These are phyloP conservation scores for Chara braunii DNA, from an alignment of 139 green algal genomes.

Conservation along the genomic window DNA sequence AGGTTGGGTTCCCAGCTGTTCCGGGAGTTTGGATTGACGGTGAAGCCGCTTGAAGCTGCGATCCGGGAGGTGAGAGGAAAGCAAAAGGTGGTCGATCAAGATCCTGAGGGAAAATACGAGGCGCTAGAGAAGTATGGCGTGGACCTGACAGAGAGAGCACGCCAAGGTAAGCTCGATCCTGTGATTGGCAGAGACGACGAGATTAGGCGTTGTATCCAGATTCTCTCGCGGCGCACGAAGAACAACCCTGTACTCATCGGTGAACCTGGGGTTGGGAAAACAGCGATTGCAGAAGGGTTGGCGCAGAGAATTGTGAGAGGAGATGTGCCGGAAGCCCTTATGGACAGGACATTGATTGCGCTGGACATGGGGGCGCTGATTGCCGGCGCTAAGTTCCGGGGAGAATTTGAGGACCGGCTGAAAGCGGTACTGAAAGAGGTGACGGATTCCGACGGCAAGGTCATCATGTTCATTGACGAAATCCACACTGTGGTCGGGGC, in stretches of 20 bases:
- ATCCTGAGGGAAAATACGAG: constrained; percentile 97
- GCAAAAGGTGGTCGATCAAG: constrained; percentile 60
- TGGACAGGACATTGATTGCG: constrained; percentile 48
- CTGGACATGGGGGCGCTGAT: constrained; percentile 94
- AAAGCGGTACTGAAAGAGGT: constrained; percentile 69
- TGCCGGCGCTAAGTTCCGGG: constrained; percentile 93
- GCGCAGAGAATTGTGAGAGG: constrained; percentile 91
- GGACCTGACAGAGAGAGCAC: constrained; percentile 80
- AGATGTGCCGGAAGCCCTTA: constrained; percentile 79
- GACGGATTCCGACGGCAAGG: constrained; percentile 57
- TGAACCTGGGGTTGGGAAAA: constrained; percentile 70
- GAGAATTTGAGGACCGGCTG: constrained; percentile 97
- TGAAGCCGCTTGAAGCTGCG: constrained; percentile 63
- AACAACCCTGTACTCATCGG: constrained; percentile 98
- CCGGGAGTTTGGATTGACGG: constrained; percentile 54
- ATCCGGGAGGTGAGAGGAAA: constrained; percentile 66
- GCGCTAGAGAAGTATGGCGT: constrained; percentile 83
- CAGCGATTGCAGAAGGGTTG: constrained; percentile 52
- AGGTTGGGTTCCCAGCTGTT: constrained; percentile 66
- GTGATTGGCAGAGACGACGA: constrained; percentile 85
- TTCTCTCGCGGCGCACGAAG: constrained; percentile 78
- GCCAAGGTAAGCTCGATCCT: constrained; percentile 80
- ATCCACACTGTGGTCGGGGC: constrained; percentile 91
- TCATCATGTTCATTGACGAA: constrained; percentile 97
- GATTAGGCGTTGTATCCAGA: constrained; percentile 72